Base-by-base conservation (phyloP, 768 basidiomycete species). In the Sporobolomyces pararoseus region DNA sequence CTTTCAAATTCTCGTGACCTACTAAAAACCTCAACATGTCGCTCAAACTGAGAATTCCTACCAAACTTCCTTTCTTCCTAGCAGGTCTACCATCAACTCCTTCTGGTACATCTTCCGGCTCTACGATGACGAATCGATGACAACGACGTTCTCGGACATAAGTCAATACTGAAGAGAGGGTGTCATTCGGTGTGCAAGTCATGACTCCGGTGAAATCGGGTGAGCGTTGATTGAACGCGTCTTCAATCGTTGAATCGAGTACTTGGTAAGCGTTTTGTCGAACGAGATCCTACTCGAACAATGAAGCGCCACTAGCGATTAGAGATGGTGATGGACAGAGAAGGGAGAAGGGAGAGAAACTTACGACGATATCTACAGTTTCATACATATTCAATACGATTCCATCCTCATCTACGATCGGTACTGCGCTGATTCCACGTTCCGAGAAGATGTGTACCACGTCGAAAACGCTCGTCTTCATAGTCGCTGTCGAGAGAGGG, bases 381-480 rank as follows among this genome's bases (percentile, higher is more conserved):
- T 99, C 96, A 78, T 97, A 99, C 55, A 99, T 81, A 78, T 99
- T 94, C 73, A 98, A 84, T 49, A 99, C 96, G 62, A 93, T 85
- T 13, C 95, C 95, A 16, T 74, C 68, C 47, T 78, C 77, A 76
- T 99, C 91, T 35, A 98, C 84, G 78, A 99, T 97, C 12, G 96
- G 96, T 7, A 99, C 95, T 7, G 95, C 95, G 13, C 91, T 93
- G 75, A 99, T 96, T 32, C 93, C 88, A 50, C 89, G 85, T 79
- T 93, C 90, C 0, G 91, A 95, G 79, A 98, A 98, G 89, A 95
- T 92, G 78, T 99, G 96, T 3, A 98, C 96, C 68, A 98, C 92
- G 77, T 98, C 93, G 76, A 96, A 97, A 3, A 99, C 96, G 34
- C 90, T 89, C 0, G 95, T 96, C 65, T 87, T 82, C 76, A 95